Evolutionary conservation across 805 yeast species (phyloP).

Genomic region (Zygosaccharomyces lentus): DNA sequence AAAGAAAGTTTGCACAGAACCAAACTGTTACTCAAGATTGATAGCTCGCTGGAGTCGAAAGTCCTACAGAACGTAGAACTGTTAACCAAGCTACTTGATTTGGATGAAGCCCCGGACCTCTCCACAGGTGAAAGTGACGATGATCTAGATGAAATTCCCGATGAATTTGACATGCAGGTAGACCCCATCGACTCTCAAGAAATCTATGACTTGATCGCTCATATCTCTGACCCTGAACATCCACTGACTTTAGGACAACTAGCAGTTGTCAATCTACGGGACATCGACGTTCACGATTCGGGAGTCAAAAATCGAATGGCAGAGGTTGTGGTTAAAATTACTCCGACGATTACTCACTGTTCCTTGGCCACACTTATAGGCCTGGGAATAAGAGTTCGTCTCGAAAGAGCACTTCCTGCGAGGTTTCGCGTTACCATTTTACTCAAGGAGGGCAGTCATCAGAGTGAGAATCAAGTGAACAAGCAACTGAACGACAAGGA

Average conservation of each 20-base stretch:
- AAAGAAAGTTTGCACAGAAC: conserved; percentile 21
- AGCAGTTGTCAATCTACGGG: conserved; percentile 83
- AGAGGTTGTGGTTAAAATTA: conserved; percentile 74
- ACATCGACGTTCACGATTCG: conserved; percentile 66
- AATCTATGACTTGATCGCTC: conserved; percentile 77
- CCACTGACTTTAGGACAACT: conserved; percentile 92
- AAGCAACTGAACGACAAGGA: conserved; percentile 97
- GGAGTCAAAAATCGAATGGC: conserved; percentile 54
- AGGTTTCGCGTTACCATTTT: conserved; percentile 74
- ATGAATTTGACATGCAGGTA: conserved; percentile 33
- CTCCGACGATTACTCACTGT: conserved; percentile 98
- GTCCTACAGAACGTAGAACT: conserved; percentile 29
- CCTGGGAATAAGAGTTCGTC: conserved; percentile 84
- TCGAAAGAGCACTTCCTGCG: conserved; percentile 84
- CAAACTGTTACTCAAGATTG: conserved; percentile 26
- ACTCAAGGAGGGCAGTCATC: conserved; percentile 89
- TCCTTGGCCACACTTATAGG: conserved; percentile 95
- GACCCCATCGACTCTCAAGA: conserved; percentile 86
- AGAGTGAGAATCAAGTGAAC: conserved; percentile 92
- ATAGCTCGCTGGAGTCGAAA: conserved; percentile 23
- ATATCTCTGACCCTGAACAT: conserved; percentile 95
- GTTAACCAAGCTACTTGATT: conserved; percentile 26
- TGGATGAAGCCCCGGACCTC: conserved; percentile 25
- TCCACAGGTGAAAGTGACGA: conserved; percentile 21
- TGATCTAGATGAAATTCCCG: conserved; percentile 23